Percentiles rank a stretch among this genome's conserved stretches.
Evolutionary conservation across 1,284 basidiomycete species (phyloP).

Genomic region (Cryptococcus sp.): DNA sequence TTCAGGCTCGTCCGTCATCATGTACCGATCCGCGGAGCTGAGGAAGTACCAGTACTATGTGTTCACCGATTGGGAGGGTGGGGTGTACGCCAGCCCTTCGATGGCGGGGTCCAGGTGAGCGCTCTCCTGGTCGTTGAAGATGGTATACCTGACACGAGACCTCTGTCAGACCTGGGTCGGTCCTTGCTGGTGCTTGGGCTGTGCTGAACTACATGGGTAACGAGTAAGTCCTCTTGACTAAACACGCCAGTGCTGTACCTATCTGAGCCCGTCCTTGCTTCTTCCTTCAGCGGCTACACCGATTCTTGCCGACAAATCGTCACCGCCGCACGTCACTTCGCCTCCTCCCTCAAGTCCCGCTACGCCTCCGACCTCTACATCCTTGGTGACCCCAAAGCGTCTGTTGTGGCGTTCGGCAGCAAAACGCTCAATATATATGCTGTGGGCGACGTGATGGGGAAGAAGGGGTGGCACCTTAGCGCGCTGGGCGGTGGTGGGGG

Average conservation of each 20-base stretch:
- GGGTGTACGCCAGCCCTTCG: slow-evolving; percentile 55
- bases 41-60: slow-evolving; percentile 81
- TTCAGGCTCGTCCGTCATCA: slow-evolving; percentile 83
- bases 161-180: slow-evolving; percentile 66
- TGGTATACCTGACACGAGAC: slow-evolving; percentile 2
- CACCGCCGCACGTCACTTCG: slow-evolving; percentile 46
- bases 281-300: slow-evolving; percentile 73
- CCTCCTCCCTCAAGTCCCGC: slow-evolving; percentile 28
- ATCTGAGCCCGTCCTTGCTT: not conserved
- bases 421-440: slow-evolving; percentile 62
- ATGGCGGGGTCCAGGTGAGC: slow-evolving; percentile 80
- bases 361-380: slow-evolving; percentile 64
- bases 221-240: slow-evolving; percentile 60
- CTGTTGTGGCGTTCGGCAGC: slow-evolving; percentile 83
- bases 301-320: slow-evolving; percentile 83
- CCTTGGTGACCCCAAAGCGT: slow-evolving; percentile 83
- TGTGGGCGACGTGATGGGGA: slow-evolving; percentile 84
- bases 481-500: slow-evolving; percentile 62
- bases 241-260: too few species aligned
- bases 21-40: slow-evolving; percentile 75
- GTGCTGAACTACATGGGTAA: slow-evolving; percentile 89
- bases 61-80: slow-evolving; percentile 71
- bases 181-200: slow-evolving; percentile 95
- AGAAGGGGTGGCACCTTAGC: slow-evolving; percentile 86
- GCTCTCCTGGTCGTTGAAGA: not conserved